Percentiles rank a stretch among this genome's conserved stretches.
Conservation (phyloP, 148 eudicot species). For the Diospyros lotus region DNA sequence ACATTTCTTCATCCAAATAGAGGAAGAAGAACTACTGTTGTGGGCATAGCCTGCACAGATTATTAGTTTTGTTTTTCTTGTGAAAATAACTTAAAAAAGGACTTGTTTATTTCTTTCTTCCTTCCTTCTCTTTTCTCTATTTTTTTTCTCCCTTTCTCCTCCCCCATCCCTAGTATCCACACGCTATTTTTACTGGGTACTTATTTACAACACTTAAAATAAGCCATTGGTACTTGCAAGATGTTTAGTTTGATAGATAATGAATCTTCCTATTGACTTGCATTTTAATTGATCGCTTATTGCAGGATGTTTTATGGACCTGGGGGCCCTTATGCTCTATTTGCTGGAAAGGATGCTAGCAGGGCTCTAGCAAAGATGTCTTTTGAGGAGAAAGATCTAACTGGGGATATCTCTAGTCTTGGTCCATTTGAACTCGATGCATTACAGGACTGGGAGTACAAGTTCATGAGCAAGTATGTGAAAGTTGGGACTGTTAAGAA, state of each 20-base stretch:
- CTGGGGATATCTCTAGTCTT: conserved; percentile 74
- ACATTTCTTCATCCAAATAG: neutral
- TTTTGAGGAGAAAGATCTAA: conserved; percentile 84
- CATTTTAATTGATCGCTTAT: neutral
- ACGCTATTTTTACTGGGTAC: no score
- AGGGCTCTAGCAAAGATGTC: conserved; percentile 99
- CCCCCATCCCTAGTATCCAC: no score
- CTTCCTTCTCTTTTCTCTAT: no score
- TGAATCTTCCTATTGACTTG: neutral
- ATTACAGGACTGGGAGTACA: conserved; percentile 96
- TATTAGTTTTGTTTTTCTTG: neutral
- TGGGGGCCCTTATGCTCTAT: conserved; percentile 91
- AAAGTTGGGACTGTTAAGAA: conserved; percentile 81
- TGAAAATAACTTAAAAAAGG: neutral
- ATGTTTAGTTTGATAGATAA: neutral
- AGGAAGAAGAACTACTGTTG: neutral
- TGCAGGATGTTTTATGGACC: conserved; percentile 96
- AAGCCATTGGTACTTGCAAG: neutral
- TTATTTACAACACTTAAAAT: no score
- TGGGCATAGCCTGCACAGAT: neutral
- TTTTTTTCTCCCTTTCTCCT: no score
- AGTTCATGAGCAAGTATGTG: conserved; percentile 93
- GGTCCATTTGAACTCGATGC: conserved; percentile 91
- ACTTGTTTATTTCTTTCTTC: no score
- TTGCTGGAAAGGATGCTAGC: conserved; percentile 97